Conservation (phyloP, 768 basidiomycete species). For the Tubosaeta sp. region DNA sequence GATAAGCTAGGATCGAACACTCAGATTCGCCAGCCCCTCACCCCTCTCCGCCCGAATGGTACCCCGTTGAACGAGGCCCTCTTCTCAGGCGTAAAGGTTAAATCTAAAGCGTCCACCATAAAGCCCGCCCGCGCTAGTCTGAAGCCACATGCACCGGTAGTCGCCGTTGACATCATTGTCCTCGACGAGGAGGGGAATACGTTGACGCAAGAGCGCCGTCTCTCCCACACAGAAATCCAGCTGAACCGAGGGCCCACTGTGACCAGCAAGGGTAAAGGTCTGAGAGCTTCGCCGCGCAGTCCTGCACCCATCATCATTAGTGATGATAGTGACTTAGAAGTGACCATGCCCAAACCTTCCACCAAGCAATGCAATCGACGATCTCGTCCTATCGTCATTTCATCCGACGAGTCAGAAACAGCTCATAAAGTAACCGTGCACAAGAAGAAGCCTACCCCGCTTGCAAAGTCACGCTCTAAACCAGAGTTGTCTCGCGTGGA, state of each 20-base stretch:
- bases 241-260: slow-evolving; percentile 26
- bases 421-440: slow-evolving; percentile 16
- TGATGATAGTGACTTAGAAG: slow-evolving; percentile 29
- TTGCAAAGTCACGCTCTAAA: slow-evolving; percentile 12
- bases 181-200: slow-evolving; percentile 57
- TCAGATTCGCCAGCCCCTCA: slow-evolving; percentile 37
- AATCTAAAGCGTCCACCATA: slow-evolving; percentile 15
- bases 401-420: slow-evolving; percentile 49
- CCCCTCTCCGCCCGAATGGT: slow-evolving; percentile 35
- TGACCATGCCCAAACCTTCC: slow-evolving; percentile 14
- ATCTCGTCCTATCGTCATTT: slow-evolving; percentile 28
- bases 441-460: slow-evolving; percentile 4
- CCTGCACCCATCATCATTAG: slow-evolving; percentile 21
- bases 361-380: slow-evolving; percentile 14
- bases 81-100: slow-evolving; percentile 19
- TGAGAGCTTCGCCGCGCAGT: neutral
- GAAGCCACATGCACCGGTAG: slow-evolving; percentile 43
- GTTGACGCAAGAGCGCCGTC: slow-evolving; percentile 57
- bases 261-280: slow-evolving; percentile 8
- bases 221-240: slow-evolving; percentile 44
- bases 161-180: slow-evolving; percentile 65
- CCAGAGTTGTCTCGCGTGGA: slow-evolving; percentile 31
- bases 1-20: slow-evolving; percentile 15
- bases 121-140: slow-evolving; percentile 25
- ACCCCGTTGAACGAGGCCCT: slow-evolving; percentile 34